Base-by-base conservation (phyloP, 1,284 basidiomycete species). In the Ganoderma multipileum region DNA sequence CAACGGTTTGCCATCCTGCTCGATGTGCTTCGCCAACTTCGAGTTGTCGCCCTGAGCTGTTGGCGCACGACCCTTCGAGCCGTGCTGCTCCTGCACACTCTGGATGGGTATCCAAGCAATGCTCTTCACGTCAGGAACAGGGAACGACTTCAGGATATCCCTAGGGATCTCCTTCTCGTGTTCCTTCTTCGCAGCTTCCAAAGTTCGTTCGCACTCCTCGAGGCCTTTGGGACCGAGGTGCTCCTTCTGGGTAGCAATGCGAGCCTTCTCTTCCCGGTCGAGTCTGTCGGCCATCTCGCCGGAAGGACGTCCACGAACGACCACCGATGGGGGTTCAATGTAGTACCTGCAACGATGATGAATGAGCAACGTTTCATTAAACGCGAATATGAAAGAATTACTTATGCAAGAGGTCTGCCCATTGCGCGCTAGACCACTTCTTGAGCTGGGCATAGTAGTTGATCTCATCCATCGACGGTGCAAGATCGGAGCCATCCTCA, bases 101-200 rank as follows among this genome's bases (percentile, higher is more conserved):
- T 96, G 89, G 2, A 99, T 96, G 0, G 94, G 90, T 68, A 99
- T 97, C 96, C 97, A 99, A 7, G 93, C 89, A 75, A 99, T 97
- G 71, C 90, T 94, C 75, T 92, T 91, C 28, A 97, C 93, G 75
- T 93, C 88, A 0, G 96, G 96, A 39, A 97, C 90, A 20, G 93
- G 91, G 86, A 99, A 99, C 26, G 88, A 83, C 3, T 89, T 92
- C 50, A 99, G 82, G 71, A 98, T 85, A 50, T 95, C 88, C 11
- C 84, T 83, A 6, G 97, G 97, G 68, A 98, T 96, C 12, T 92
- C 89, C 64, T 82, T 82, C 73, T 95, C 94, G 79, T 99, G 96
- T 77, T 95, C 94, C 61, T 87, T 86, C 82, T 98, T 97, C 3
- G 98, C 96, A 50, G 84, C 87, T 73, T 95, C 90, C 5, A 99